Base-by-base conservation (phyloP, 305 asterid species). In the Plantago coronopus region DNA sequence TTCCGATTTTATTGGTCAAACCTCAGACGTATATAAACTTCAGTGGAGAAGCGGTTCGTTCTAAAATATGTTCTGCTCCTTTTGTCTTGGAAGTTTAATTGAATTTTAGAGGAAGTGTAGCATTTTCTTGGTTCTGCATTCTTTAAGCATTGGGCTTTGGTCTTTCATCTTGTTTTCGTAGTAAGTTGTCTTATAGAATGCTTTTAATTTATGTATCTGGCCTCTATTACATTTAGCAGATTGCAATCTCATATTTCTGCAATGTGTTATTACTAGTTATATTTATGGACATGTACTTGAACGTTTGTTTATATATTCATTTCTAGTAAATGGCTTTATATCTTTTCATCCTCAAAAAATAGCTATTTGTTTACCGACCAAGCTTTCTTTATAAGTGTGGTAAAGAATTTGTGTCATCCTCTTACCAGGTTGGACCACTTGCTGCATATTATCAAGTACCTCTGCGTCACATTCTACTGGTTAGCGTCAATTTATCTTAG, bases 401-500 rank as follows among this genome's bases (percentile, higher is more conserved):
- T 19, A 11, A 48, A 17, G 13, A 17, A 34, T 53, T 20, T 23
- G 31, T 13, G 44, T 21, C 43, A 27, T 54, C 48, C 60, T 74
- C 14, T 64, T 64, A 34, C 65, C 73, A 88, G 96, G 87, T 89
- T 76, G 98, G 95, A 54, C 87, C 96, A 20, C 97, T 93, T 74
- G 97, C 98, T 61, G 94, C 95, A 56, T 83, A 86, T 76, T 93
- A 93, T 73, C 90, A 81, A 78, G 93, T 93, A 59, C 98, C 98
- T 16, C 51, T 93, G 78, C 96, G 98, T 53, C 98, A 93, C 79
- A 87, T 93, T 72, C 72, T 93, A 48, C 73, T 93, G 97, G 97
- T 86, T 59, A 69, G 83, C 51, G 38, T 61, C n/a, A n/a, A n/a
- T n/a, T n/a, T n/a, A n/a, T n/a, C n/a, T 50, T 57, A 29, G 47